phyloP scores from a whole-genome alignment of 2,329 filamentous ascomycete genomes.

The Tolypocladium inflatum region DNA sequence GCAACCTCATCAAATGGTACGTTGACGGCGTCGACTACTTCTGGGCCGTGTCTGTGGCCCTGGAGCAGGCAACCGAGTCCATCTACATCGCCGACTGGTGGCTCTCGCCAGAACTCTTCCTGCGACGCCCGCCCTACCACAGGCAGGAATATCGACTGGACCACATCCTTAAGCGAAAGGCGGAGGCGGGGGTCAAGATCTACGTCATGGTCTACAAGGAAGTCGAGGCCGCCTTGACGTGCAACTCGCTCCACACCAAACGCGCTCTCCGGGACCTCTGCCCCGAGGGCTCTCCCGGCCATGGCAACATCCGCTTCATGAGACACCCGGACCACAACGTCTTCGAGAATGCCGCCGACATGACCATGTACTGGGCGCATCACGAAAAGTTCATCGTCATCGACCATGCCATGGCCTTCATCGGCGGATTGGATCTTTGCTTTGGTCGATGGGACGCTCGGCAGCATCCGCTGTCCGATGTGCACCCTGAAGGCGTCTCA shows the following conservation, averaged over 20 bases:
- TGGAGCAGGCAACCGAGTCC: constrained; percentile 83
- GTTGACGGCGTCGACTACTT: constrained; percentile 94
- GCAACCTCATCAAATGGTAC: constrained; percentile 92
- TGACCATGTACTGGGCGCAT: constrained; percentile 97
- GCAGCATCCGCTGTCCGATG: constrained; percentile 77
- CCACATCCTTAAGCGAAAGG: constrained; percentile 74
- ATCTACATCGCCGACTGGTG: constrained; percentile 99
- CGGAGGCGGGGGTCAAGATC: constrained; percentile 90
- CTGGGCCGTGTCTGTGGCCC: constrained; percentile 80
- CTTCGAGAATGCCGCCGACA: constrained; percentile 85
- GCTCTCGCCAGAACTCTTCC: constrained; percentile 80
- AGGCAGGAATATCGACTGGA: constrained; percentile 85
- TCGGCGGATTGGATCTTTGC: constrained; percentile 88
- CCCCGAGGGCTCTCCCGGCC: constrained; percentile 68
- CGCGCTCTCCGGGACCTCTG: constrained; percentile 72
- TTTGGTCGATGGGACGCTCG: constrained; percentile 90
- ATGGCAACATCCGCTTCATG: constrained; percentile 83
- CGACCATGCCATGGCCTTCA: constrained; percentile 83
- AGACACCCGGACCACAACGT: constrained; percentile 93
- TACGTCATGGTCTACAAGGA: constrained; percentile 91
- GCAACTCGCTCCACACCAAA: constrained; percentile 90
- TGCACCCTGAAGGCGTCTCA: constrained; percentile 72
- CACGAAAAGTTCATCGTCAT: constrained; percentile 97
- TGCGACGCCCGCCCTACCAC: constrained; percentile 72
- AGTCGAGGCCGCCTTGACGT: constrained; percentile 71